Conservation (phyloP, 2,329 filamentous ascomycete genomes). For the Alternaria rosae region DNA sequence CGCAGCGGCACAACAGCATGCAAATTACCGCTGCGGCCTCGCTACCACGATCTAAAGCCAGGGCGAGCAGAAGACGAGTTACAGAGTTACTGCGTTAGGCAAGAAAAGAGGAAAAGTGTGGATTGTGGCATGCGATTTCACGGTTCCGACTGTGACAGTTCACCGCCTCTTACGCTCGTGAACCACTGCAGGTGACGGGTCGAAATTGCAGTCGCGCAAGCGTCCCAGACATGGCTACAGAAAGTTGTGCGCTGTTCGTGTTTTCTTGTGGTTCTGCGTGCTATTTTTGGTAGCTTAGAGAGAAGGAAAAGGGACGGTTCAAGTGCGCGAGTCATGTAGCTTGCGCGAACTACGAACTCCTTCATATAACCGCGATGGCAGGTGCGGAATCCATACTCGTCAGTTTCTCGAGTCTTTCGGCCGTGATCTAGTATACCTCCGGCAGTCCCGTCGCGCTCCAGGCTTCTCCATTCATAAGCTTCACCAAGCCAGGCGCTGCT, state of each 20-base stretch:
- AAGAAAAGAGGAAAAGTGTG: conserved; percentile 11
- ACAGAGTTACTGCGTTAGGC: conserved; percentile 7
- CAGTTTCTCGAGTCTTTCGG: conserved; percentile 21
- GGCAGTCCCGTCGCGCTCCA: conserved; percentile 32
- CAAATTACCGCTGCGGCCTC: conserved; percentile 9
- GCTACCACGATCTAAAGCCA: conserved; percentile 7
- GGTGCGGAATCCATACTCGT: not conserved
- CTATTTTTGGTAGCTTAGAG: conserved; percentile 5
- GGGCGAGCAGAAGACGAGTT: conserved; percentile 8
- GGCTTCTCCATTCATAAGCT: conserved; percentile 29
- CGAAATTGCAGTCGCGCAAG: conserved; percentile 10
- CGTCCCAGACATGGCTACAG: conserved; percentile 1
- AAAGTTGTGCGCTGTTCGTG: not conserved
- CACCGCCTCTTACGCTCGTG: conserved; percentile 7
- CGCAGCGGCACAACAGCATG: conserved; percentile 8
- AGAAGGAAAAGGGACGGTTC: not conserved
- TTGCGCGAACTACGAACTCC: not conserved
- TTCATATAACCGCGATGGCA: conserved; percentile 18
- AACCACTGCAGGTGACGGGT: not conserved
- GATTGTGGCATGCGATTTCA: conserved; percentile 9
- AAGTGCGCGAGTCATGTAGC: conserved; percentile 2
- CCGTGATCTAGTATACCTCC: conserved; percentile 32
- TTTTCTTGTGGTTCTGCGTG: not conserved
- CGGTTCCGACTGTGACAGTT: conserved; percentile 7
- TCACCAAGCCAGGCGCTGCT: conserved; percentile 35